phyloP scores from a whole-genome alignment of 495 filamentous ascomycete genomes.

The Penicillium turbatum region DNA sequence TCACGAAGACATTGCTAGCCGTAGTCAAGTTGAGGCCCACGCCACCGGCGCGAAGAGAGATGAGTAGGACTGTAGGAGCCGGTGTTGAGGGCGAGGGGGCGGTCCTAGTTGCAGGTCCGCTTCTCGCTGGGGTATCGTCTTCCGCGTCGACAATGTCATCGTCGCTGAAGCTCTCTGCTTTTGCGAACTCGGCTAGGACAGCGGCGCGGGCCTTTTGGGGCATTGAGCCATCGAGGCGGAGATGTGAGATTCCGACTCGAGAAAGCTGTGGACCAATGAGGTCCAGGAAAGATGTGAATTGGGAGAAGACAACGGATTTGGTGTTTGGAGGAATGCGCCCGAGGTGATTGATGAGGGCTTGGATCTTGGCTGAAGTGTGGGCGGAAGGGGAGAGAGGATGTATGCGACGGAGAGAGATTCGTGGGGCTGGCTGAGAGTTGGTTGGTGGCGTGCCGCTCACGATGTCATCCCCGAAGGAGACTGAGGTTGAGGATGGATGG shows the following conservation, averaged over 20 bases:
- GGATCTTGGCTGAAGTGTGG: conserved; percentile 75
- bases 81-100: conserved; percentile 19
- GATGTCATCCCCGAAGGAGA: conserved; percentile 30
- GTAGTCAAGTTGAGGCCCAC: conserved; percentile 90
- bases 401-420: conserved; percentile 77
- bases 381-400: conserved; percentile 60
- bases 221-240: conserved; percentile 90
- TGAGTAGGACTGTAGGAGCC: conserved; percentile 56
- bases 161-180: conserved; percentile 36
- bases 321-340: conserved; percentile 61
- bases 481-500: conserved; percentile 34
- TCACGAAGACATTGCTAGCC: conserved; percentile 89
- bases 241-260: conserved; percentile 65
- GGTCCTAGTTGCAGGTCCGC: conserved; percentile 22
- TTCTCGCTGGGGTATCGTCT: conserved; percentile 9
- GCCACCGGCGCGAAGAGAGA: conserved; percentile 86
- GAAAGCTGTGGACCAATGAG: conserved; percentile 76
- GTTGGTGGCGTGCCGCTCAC: conserved; percentile 31
- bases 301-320: conserved; percentile 93
- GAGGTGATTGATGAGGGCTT: conserved; percentile 70
- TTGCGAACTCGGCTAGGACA: conserved; percentile 66
- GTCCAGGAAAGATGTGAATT: conserved; percentile 95
- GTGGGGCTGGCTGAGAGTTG: conserved; percentile 42
- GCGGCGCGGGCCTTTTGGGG: conserved; percentile 75
- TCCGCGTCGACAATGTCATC: conserved; percentile 35